phyloP scores from a whole-genome alignment of 1,139 yeast species.

The Debaryomyces nepalensis region DNA sequence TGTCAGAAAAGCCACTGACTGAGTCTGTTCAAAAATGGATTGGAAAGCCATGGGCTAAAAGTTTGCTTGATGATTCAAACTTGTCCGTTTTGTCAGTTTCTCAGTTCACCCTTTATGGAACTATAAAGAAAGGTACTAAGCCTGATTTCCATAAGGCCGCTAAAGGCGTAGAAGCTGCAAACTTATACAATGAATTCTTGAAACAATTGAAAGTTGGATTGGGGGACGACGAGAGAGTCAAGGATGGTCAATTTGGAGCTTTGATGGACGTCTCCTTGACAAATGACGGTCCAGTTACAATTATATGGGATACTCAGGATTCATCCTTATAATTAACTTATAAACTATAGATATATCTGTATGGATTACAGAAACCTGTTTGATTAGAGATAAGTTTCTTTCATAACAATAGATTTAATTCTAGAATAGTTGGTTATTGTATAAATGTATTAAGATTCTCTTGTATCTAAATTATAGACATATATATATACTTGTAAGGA shows the following conservation, averaged over 20 bases:
- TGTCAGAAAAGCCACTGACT: conserved; percentile 31
- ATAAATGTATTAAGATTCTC: conserved; percentile 4
- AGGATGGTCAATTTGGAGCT: conserved; percentile 92
- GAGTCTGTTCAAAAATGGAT: conserved; percentile 44
- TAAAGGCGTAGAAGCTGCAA: conserved; percentile 73
- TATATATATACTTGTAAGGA: background rate
- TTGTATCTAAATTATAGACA: conserved; percentile 3
- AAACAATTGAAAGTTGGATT: conserved; percentile 50
- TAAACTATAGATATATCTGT: background rate
- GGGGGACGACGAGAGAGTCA: conserved; percentile 64
- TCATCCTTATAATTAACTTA: conserved; percentile 13
- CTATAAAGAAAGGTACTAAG: conserved; percentile 84
- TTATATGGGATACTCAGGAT: conserved; percentile 67
- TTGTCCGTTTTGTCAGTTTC: conserved; percentile 60
- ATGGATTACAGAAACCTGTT: no score
- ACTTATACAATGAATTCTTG: conserved; percentile 68
- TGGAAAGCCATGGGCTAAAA: conserved; percentile 65
- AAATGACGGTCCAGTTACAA: conserved; percentile 86
- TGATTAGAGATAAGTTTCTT: no score
- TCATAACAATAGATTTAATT: no score
- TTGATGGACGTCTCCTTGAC: conserved; percentile 92
- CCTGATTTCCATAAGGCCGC: conserved; percentile 94
- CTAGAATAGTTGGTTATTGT: no score
- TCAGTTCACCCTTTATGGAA: conserved; percentile 87
- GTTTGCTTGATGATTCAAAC: conserved; percentile 37